phyloP scores from a whole-genome alignment of 305 asterid genomes.

The Fraxinus angustifolia region DNA sequence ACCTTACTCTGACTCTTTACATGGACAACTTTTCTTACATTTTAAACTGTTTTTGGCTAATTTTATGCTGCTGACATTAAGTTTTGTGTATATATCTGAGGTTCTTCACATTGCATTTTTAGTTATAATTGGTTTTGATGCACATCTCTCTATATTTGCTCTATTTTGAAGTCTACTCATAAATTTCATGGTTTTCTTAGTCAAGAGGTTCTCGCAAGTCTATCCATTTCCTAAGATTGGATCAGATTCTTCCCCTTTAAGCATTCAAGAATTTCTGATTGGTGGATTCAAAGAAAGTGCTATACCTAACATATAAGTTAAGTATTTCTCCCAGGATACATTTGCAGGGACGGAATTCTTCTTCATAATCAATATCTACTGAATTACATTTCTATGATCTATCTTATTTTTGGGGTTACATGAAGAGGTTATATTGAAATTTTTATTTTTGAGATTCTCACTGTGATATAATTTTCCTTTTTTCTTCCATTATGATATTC shows the following conservation, averaged over 20 bases:
- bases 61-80: not conserved
- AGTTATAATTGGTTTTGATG: not conserved
- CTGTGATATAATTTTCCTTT: not conserved
- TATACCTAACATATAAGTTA: not conserved
- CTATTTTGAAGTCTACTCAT: not conserved
- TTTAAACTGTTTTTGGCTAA: not conserved
- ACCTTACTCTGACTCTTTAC: not conserved
- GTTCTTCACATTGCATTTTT: not conserved
- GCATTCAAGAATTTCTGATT: not conserved
- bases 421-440: not conserved
- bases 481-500: not conserved
- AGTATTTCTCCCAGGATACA: not conserved
- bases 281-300: not conserved
- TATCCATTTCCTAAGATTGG: not conserved
- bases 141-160: not conserved
- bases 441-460: not conserved
- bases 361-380: not conserved
- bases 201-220: not conserved
- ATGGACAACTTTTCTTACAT: not conserved
- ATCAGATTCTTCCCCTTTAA: not conserved
- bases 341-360: not conserved
- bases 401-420: not conserved
- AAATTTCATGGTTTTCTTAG: not conserved
- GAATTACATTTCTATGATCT: not conserved
- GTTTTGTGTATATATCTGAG: not conserved